These are phyloP conservation scores for Medicago arabica DNA, from an alignment of 306 rosid genomes.

Conservation along the genomic window DNA sequence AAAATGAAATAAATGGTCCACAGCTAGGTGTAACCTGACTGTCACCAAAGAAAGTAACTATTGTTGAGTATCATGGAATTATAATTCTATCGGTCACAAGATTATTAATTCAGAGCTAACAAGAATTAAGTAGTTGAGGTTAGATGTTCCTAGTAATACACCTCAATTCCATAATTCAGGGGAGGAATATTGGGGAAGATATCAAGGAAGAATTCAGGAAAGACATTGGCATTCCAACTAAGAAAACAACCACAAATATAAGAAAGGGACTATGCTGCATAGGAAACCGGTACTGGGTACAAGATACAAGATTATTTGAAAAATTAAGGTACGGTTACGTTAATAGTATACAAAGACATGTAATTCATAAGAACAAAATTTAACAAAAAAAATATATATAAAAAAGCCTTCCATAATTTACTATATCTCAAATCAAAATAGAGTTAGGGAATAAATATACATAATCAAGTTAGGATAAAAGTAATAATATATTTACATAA, in stretches of 20 bases:
- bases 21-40: background rate
- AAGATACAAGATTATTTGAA: background rate
- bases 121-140: background rate
- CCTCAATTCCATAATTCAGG: slow-evolving; percentile 4
- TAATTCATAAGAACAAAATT: background rate
- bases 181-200: too few relatives aligned
- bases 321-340: too few relatives aligned
- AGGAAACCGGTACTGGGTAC: background rate
- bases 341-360: background rate
- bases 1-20: slow-evolving; percentile 24
- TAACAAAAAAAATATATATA: too few relatives aligned
- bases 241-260: background rate
- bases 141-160: slow-evolving; percentile 17
- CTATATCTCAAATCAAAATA: background rate
- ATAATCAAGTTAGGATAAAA: background rate
- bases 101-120: background rate
- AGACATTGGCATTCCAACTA: background rate
- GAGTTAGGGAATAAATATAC: background rate
- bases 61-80: background rate
- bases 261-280: background rate
- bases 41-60: background rate
- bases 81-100: background rate
- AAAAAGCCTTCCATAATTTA: background rate
- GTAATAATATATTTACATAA: background rate
- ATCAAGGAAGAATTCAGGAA: too few relatives aligned